These are phyloP conservation scores for Sonneratia alba DNA, from an alignment of 345 rosid species.

Conservation along the genomic window DNA sequence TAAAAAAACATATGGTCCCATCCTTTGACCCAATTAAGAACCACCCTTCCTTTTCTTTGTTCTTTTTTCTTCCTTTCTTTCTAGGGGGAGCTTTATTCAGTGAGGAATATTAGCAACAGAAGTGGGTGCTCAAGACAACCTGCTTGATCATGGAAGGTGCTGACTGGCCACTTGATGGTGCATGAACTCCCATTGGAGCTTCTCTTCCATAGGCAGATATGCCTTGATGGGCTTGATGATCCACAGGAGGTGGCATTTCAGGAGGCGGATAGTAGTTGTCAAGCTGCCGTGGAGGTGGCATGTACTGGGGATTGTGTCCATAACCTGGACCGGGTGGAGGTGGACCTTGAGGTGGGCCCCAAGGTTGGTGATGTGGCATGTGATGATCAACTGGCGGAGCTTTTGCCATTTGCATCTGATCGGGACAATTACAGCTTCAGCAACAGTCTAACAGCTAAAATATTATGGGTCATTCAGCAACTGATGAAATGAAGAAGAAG, in stretches of 20 bases:
- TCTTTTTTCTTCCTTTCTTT: neutral
- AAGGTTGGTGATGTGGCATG: conserved; percentile 80
- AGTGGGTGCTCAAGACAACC: conserved; percentile 28
- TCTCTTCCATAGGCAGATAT: conserved; percentile 97
- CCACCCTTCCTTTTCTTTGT: neutral
- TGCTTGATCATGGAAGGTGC: conserved; percentile 93
- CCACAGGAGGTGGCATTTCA: conserved; percentile 78
- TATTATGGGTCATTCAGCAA: neutral
- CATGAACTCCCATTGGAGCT: conserved; percentile 67
- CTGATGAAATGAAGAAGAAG: conserved; percentile 1
- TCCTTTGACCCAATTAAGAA: too few relatives aligned
- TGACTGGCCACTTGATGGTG: conserved; percentile 45
- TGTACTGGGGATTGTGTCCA: conserved; percentile 69
- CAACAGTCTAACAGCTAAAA: neutral
- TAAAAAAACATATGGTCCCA: too few relatives aligned
- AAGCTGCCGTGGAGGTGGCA: conserved; percentile 77
- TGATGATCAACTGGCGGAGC: conserved; percentile 67
- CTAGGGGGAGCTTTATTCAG: neutral
- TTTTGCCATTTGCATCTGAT: conserved; percentile 77
- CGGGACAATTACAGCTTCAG: neutral
- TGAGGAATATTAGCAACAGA: neutral
- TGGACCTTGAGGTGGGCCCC: conserved; percentile 93
- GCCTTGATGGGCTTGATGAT: conserved; percentile 94
- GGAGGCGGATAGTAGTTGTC: conserved; percentile 81
- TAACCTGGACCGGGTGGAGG: conserved; percentile 65